Evolutionary conservation across 805 yeast species (phyloP), one percentile per base, ranked within the genome.

Genomic region (Yarrowia porcina): DNA sequence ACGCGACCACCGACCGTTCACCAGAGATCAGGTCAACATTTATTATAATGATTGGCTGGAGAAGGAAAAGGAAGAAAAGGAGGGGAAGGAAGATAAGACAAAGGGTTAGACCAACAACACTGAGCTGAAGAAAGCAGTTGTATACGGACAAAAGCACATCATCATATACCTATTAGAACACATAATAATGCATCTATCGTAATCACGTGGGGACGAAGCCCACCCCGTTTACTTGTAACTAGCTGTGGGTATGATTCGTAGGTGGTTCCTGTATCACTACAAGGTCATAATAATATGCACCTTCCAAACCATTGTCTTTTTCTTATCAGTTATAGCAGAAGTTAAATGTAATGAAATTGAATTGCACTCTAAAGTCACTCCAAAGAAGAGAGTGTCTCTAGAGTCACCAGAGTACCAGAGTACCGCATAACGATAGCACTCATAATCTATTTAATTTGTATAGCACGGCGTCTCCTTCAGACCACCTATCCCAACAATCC

Each of bases 31-130:
- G 44, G 42, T 52, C 25, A 36, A 35, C 44, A 52, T 52, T 20
- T 52, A 52, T 33, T 36, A 52, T 25, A 52, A 35, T 17, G 59
- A 52, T 25, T 52, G 59, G 59, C 20, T 52, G 35, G 44, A 52
- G 30, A 32, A 49, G 20, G 56, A 49, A 10, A 49, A 49, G 39
- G 30, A 45, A 4, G 54, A 47, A 17, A 47, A 47, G 52, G 36
- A 30, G 8, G 35, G 30, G 23, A 44, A 28, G 23, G 50, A 17
- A n/a, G n/a, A n/a, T n/a, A n/a, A n/a, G n/a, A n/a, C n/a, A n/a
- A n/a, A n/a, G n/a, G n/a, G n/a, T n/a, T n/a, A n/a, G n/a, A n/a
- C n/a, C n/a, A n/a, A n/a, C n/a, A n/a, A n/a, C n/a, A n/a, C n/a
- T n/a, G n/a, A n/a, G n/a, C n/a, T n/a, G n/a, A n/a, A n/a, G n/a